phyloP scores from a whole-genome alignment of 1,284 basidiomycete species.

The Puccinia coronata region DNA sequence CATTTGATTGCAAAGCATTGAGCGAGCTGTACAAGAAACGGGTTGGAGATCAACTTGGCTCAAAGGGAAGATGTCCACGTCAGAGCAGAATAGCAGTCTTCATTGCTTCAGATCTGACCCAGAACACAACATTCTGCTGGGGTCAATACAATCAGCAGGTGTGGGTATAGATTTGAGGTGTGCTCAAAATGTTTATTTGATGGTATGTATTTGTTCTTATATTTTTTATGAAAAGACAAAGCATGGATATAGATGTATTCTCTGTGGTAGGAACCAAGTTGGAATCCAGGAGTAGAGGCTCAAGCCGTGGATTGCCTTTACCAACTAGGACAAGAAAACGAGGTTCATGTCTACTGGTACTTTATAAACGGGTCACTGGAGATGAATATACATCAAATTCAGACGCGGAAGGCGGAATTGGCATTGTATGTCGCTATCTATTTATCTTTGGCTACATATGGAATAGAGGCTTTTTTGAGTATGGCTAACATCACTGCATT shows the following conservation, averaged over 20 bases:
- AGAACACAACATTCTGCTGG: not conserved
- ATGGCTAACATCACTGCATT: not conserved
- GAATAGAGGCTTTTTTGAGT: not conserved
- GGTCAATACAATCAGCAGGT: not conserved
- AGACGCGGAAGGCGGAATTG: conserved; percentile 2
- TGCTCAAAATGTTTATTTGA: conserved; percentile 29
- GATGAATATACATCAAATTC: conserved; percentile 36
- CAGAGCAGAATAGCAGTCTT: not conserved
- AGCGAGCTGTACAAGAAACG: not conserved
- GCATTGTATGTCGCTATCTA: too few species aligned
- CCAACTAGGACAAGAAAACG: not conserved
- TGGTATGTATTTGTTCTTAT: not conserved
- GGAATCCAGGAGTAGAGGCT: conserved; percentile 11
- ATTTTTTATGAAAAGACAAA: not conserved
- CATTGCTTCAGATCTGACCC: not conserved
- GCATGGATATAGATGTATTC: not conserved
- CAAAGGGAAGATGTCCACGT: not conserved
- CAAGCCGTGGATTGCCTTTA: conserved; percentile 11
- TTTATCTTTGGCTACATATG: too few species aligned
- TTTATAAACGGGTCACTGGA: not conserved
- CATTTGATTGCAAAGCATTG: not conserved
- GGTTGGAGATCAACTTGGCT: not conserved
- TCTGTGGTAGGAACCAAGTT: not conserved
- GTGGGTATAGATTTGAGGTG: conserved; percentile 19
- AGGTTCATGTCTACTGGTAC: conserved; percentile 18